Evolutionary conservation across 208 protist genomes (phyloP).

Genomic region (Crithidia acanthocephali): DNA sequence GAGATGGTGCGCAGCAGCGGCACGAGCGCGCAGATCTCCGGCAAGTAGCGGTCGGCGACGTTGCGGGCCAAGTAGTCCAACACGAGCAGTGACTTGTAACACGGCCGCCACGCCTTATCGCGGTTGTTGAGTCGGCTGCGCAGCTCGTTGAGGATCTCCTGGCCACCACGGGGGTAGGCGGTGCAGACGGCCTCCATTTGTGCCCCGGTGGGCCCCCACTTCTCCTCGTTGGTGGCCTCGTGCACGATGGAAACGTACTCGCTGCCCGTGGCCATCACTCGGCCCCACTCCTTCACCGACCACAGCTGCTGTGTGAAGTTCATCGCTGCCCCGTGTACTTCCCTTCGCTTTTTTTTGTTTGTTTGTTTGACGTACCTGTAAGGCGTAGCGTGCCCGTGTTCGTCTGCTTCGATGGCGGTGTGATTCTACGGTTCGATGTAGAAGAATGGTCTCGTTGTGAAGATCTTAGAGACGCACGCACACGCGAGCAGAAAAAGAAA

Average conservation of each 20-base stretch:
- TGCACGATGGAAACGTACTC: slow-evolving; percentile 78
- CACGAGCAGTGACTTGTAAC: slow-evolving; percentile 90
- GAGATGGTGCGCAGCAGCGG: slow-evolving; percentile 75
- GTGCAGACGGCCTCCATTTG: slow-evolving; percentile 90
- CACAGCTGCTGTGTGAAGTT: slow-evolving; percentile 72
- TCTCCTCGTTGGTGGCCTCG: slow-evolving; percentile 88
- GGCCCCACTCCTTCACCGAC: slow-evolving; percentile 80
- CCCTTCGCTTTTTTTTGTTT: not conserved
- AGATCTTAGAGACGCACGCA: no score
- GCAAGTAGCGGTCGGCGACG: slow-evolving; percentile 59
- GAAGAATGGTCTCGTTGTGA: no score
- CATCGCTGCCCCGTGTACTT: slow-evolving; percentile 19
- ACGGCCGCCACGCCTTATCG: slow-evolving; percentile 84
- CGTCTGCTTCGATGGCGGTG: no score
- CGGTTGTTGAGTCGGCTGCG: slow-evolving; percentile 81
- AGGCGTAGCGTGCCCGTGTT: no score
- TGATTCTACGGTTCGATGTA: no score
- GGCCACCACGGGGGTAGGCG: slow-evolving; percentile 59
- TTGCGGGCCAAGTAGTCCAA: slow-evolving; percentile 88
- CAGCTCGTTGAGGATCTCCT: slow-evolving; percentile 85
- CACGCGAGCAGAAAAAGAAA: not conserved
- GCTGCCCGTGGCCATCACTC: slow-evolving; percentile 74
- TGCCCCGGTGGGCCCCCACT: slow-evolving; percentile 86
- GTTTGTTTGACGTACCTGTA: no score
- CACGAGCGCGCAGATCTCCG: slow-evolving; percentile 71